Conservation (phyloP, 1,284 basidiomycete genomes). For the Ganoderma meredithae region DNA sequence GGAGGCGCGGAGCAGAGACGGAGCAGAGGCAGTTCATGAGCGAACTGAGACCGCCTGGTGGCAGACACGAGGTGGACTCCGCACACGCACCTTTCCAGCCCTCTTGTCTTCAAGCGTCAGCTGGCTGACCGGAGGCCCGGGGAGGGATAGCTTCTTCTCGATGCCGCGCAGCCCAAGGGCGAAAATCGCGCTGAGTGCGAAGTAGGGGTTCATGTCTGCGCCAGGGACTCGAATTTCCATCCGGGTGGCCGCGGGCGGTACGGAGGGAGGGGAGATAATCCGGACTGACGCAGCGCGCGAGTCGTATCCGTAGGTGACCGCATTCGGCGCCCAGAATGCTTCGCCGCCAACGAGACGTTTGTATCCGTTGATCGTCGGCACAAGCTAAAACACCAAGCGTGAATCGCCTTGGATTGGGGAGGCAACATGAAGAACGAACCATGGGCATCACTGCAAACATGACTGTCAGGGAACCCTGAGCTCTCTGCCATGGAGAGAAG, state of each 20-base stretch:
- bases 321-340: constrained; percentile 94
- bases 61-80: not conserved
- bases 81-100: constrained; percentile 54
- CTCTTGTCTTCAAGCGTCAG: constrained; percentile 62
- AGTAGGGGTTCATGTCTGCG: constrained; percentile 95
- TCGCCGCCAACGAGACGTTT: constrained; percentile 96
- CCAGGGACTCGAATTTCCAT: constrained; percentile 95
- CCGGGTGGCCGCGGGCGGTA: constrained; percentile 81
- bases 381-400: constrained; percentile 59
- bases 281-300: constrained; percentile 91
- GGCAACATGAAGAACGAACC: constrained; percentile 25
- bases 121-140: constrained; percentile 75
- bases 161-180: constrained; percentile 89
- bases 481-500: constrained; percentile 1
- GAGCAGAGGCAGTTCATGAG: not conserved
- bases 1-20: not conserved
- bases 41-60: not conserved
- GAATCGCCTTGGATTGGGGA: not conserved
- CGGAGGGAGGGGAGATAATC: constrained; percentile 90
- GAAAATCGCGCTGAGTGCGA: constrained; percentile 88
- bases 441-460: constrained; percentile 46
- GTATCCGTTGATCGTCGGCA: constrained; percentile 97
- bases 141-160: constrained; percentile 74
- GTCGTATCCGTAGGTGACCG: constrained; percentile 94
- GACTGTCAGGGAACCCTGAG: constrained; percentile 53